A percentile compares a stretch with the other conserved stretches of the same genome.
Conservation (phyloP, 164 flowering plant genomes). For the Brasenia schreberi region DNA sequence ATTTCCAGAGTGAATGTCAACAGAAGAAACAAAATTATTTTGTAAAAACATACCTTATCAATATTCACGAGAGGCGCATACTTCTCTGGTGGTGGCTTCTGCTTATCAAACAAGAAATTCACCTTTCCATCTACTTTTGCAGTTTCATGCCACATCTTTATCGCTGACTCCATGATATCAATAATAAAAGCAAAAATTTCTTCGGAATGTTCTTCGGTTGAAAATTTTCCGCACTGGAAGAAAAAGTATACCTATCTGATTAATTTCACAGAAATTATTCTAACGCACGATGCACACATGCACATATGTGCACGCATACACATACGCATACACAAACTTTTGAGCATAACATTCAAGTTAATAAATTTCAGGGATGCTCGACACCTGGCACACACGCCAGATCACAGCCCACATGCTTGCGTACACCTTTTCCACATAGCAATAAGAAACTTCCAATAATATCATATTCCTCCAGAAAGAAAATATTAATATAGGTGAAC, state of each 20-base stretch:
- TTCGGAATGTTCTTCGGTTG: conserved; percentile 39
- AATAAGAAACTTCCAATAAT: too few species aligned
- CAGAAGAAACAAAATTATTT: too few species aligned
- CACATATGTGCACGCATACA: background rate
- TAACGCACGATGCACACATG: background rate
- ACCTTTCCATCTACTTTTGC: conserved; percentile 73
- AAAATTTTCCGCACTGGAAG: conserved; percentile 24
- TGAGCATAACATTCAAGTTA: too few species aligned
- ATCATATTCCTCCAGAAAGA: too few species aligned
- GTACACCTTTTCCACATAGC: too few species aligned
- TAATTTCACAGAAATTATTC: background rate
- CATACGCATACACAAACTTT: too few species aligned
- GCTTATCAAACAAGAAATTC: conserved; percentile 67
- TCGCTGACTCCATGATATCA: conserved; percentile 70
- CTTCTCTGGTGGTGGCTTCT: conserved; percentile 71
- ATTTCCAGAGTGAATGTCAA: too few species aligned
- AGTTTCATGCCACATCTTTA: conserved; percentile 81
- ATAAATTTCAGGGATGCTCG: too few species aligned
- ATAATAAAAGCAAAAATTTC: conserved; percentile 57
- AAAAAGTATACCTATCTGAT: background rate
- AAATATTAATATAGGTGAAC: too few species aligned
- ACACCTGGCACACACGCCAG: too few species aligned
- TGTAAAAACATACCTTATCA: conserved; percentile 52
- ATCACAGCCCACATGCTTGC: too few species aligned
- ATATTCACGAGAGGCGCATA: conserved; percentile 79